Evolutionary conservation across 768 basidiomycete genomes (phyloP).

Genomic region (Piloderma croceum): DNA sequence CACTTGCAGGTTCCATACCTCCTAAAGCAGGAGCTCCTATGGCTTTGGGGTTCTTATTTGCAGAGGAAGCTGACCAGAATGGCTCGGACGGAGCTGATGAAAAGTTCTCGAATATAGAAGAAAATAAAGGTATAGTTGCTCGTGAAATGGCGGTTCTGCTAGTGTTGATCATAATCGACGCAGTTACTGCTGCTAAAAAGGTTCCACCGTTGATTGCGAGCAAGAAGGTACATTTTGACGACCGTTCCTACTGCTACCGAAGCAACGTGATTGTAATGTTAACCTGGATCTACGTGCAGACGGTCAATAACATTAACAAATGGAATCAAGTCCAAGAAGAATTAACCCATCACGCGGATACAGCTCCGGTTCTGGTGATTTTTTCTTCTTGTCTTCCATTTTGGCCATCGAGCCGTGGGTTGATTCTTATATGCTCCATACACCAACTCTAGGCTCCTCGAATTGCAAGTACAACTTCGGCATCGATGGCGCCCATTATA

Average conservation of each 20-base stretch:
- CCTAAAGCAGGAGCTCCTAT: conserved; percentile 37
- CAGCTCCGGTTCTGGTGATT: conserved; percentile 8
- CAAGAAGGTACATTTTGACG: conserved; percentile 59
- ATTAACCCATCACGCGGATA: conserved; percentile 45
- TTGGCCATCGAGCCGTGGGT: not conserved
- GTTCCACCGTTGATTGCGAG: conserved; percentile 80
- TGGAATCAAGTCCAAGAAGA: conserved; percentile 97
- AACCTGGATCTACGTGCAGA: conserved; percentile 39
- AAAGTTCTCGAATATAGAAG: conserved; percentile 36
- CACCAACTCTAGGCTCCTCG: not conserved
- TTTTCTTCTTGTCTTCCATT: not conserved
- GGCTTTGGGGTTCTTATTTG: too few relatives aligned
- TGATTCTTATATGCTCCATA: not conserved
- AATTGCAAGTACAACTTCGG: not conserved
- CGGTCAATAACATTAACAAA: conserved; percentile 85
- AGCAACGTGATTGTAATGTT: conserved; percentile 3
- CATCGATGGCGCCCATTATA: not conserved
- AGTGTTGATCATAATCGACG: conserved; percentile 8
- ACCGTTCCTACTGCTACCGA: too few relatives aligned
- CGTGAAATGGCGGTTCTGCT: not conserved
- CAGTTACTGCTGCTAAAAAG: conserved; percentile 53
- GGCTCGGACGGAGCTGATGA: conserved; percentile 34
- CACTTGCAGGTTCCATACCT: too few relatives aligned
- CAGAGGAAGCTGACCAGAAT: too few relatives aligned
- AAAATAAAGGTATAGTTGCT: conserved; percentile 46